Conservation (phyloP, 2,329 filamentous ascomycete species). For the Colletotrichum limetticola region DNA sequence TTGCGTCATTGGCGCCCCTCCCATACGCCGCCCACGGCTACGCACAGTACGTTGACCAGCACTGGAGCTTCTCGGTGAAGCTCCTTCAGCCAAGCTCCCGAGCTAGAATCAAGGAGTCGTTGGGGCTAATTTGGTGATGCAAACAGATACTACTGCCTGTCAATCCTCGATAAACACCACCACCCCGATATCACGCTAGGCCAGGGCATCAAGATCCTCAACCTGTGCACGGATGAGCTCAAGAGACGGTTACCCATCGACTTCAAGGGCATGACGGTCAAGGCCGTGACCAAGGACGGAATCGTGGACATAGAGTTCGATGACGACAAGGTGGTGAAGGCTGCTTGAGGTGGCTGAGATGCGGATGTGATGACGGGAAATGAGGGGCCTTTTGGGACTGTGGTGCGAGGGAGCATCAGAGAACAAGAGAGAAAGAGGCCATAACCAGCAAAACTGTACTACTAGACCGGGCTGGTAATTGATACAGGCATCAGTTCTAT, state of each 20-base stretch:
- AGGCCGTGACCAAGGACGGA: slow-evolving; percentile 95
- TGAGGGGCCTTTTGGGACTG: slow-evolving; percentile 4
- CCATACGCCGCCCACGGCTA: slow-evolving; percentile 98
- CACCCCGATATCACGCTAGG: slow-evolving; percentile 92
- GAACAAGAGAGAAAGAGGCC: background rate
- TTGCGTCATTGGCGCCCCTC: slow-evolving; percentile 86
- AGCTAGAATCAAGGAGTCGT: background rate
- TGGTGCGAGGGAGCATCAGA: slow-evolving; percentile 18
- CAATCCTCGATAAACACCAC: slow-evolving; percentile 98
- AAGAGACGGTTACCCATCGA: slow-evolving; percentile 97
- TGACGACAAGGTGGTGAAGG: slow-evolving; percentile 78
- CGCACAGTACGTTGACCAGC: slow-evolving; percentile 76
- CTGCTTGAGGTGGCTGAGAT: slow-evolving; percentile 55
- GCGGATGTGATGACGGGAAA: slow-evolving; percentile 31
- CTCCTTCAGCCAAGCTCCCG: background rate
- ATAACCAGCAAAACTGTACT: slow-evolving; percentile 35
- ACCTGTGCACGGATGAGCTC: slow-evolving; percentile 95
- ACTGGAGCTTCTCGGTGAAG: slow-evolving; percentile 30
- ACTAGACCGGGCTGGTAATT: slow-evolving; percentile 37
- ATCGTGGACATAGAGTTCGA: slow-evolving; percentile 87
- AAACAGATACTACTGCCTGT: slow-evolving; percentile 94
- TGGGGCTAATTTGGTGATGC: slow-evolving; percentile 37
- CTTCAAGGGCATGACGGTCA: slow-evolving; percentile 97
- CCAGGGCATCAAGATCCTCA: slow-evolving; percentile 90
- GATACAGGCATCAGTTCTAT: slow-evolving; percentile 34